Evolutionary conservation across 1,284 basidiomycete genomes (phyloP), one percentile per base, ranked within the genome.

Genomic region (Vanrija sp.): DNA sequence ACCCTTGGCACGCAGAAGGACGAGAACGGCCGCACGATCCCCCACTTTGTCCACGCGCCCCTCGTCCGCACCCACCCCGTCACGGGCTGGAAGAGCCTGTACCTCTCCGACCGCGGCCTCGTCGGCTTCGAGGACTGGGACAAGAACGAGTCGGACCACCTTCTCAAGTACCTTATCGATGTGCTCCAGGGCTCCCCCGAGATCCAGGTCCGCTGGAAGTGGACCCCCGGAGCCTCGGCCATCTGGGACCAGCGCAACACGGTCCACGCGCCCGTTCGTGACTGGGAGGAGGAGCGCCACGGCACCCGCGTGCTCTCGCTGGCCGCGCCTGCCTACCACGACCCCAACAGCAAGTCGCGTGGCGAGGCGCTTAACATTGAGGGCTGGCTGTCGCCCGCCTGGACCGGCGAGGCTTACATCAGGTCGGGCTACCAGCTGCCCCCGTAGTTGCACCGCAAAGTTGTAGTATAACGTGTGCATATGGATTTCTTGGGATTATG

Each of bases 1-100:
- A 86, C 86, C 2, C 86, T 93, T 72, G 91, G 89, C 82, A 80
- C 93, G 5, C 83, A 90, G 64, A 79, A 87, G 40, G 34, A 34
- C 34, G 34, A 34, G 34, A 34, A 14, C 34, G 34, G 34, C 34
- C 34, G 34, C 34, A 34, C 34, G 12, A 34, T 34, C 60, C 34
- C 71, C 18, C 60, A 88, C 47, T 83, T 87, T 54, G 83, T 85
- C 40, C 85, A 87, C 14, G 84, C 88, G 65, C 86, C 60, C 15
- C 26, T 63, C 16, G 54, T 53, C 34, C 43, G 60, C 18, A 38
- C 46, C 29, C 38, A 50, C 34, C 54, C 86, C 10, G 81, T 79
- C 1, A 88, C 87, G 0, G 86, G 86, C n/a, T 87, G 84, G 84
- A 87, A 88, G 80, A 82, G 48, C 25, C 49, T 63, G 14, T 64